Percentiles rank a stretch among this genome's conserved stretches.
Conservation (phyloP, 2,329 filamentous ascomycete genomes). For the Clarireedia homoeocarpa region DNA sequence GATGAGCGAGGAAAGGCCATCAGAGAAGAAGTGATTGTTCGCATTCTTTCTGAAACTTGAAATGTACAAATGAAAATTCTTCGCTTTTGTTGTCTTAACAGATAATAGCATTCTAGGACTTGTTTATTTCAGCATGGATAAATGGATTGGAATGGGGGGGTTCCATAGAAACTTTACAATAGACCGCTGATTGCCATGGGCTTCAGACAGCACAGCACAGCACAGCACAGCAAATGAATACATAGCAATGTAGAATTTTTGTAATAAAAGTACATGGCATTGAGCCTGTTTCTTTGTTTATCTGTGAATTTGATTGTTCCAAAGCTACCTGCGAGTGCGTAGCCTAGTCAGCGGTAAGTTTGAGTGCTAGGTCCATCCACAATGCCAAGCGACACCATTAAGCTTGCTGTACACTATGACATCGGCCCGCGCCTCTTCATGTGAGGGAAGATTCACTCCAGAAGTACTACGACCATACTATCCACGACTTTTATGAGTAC, state of each 20-base stretch:
- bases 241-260: background rate
- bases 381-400: slow-evolving; percentile 2
- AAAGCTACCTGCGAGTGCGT: no score
- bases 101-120: slow-evolving; percentile 19
- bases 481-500: slow-evolving; percentile 2
- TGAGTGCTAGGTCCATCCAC: background rate
- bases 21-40: slow-evolving; percentile 7
- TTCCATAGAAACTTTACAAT: slow-evolving; percentile 5
- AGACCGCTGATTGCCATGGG: slow-evolving; percentile 6
- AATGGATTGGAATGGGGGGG: slow-evolving; percentile 10
- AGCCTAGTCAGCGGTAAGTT: background rate
- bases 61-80: slow-evolving; percentile 12
- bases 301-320: background rate
- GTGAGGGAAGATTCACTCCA: slow-evolving; percentile 1
- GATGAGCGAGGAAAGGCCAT: slow-evolving; percentile 15
- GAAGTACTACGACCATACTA: background rate
- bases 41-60: slow-evolving; percentile 7
- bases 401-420: background rate
- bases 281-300: slow-evolving; percentile 1
- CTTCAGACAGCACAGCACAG: slow-evolving; percentile 1
- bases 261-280: background rate
- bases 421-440: slow-evolving; percentile 3
- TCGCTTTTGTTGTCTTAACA: slow-evolving; percentile 20
- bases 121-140: slow-evolving; percentile 18
- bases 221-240: background rate